These are phyloP conservation scores for Plectranthus barbatus DNA, from an alignment of 257 asterid genomes.

Conservation along the genomic window DNA sequence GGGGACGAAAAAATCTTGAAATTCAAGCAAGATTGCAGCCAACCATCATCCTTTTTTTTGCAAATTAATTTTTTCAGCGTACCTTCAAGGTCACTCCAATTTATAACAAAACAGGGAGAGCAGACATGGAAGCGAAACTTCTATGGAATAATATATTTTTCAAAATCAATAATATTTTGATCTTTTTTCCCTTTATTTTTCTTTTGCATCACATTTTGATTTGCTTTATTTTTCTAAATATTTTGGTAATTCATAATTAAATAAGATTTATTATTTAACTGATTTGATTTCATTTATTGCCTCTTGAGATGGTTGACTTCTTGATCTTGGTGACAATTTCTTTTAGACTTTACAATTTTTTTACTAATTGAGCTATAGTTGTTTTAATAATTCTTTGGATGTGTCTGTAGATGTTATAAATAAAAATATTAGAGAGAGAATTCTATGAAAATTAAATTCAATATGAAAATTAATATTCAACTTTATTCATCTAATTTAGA, in stretches of 20 bases:
- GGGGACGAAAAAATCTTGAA: constrained; percentile 21
- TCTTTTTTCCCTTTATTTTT: no score
- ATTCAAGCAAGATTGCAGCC: constrained; percentile 23
- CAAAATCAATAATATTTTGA: neutral
- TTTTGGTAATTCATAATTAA: neutral
- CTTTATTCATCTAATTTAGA: no score
- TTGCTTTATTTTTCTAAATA: neutral
- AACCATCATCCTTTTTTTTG: constrained; percentile 5
- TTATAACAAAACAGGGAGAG: constrained; percentile 20
- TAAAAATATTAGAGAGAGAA: no score
- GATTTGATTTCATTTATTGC: constrained; percentile 6
- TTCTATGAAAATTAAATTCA: no score
- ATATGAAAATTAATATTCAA: no score
- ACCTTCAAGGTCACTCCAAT: constrained; percentile 38
- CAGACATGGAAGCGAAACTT: constrained; percentile 20
- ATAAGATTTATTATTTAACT: neutral
- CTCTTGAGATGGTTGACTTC: constrained; percentile 15
- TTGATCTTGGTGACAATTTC: constrained; percentile 1
- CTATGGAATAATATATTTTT: neutral
- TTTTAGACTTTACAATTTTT: neutral
- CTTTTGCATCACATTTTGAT: neutral
- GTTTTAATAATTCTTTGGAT: no score
- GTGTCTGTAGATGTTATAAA: no score
- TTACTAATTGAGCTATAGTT: no score
- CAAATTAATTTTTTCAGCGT: constrained; percentile 12